Percentiles rank a stretch among this genome's conserved stretches.
These are phyloP conservation scores for Exophiala bonariae DNA, from an alignment of 2,329 filamentous ascomycete genomes.

Conservation along the genomic window DNA sequence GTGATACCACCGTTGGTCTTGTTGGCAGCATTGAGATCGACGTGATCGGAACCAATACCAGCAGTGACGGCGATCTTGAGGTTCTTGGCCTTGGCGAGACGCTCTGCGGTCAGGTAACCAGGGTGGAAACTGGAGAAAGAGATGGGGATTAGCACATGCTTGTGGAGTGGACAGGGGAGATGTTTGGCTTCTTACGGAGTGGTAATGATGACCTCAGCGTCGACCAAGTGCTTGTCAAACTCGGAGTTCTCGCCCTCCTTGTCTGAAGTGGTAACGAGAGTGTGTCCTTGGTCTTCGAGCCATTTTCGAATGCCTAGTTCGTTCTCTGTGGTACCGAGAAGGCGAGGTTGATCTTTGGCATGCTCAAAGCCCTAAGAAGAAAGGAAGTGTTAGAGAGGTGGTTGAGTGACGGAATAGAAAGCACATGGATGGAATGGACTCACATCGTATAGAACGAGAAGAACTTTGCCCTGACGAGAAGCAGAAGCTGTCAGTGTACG, in stretches of 20 bases:
- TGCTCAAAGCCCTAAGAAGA: constrained; percentile 68
- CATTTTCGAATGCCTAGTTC: constrained; percentile 96
- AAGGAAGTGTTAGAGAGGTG: constrained; percentile 7
- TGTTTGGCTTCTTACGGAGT: constrained; percentile 67
- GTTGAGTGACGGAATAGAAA: background rate
- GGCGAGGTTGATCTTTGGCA: constrained; percentile 80
- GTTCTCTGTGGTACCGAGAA: constrained; percentile 96
- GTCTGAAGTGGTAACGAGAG: constrained; percentile 93
- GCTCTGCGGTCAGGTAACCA: constrained; percentile 94
- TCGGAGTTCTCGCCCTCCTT: constrained; percentile 92
- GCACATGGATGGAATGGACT: constrained; percentile 38
- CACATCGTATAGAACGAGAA: constrained; percentile 90
- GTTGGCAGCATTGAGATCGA: constrained; percentile 96
- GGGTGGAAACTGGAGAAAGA: constrained; percentile 79
- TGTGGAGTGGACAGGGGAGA: background rate
- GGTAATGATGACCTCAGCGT: constrained; percentile 98
- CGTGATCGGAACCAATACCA: constrained; percentile 97
- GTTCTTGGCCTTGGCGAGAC: constrained; percentile 96
- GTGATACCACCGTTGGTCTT: constrained; percentile 97
- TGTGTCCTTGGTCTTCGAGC: constrained; percentile 97
- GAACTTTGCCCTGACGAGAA: constrained; percentile 86
- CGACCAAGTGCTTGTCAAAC: constrained; percentile 93
- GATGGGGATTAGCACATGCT: constrained; percentile 8
- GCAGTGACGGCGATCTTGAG: constrained; percentile 96
- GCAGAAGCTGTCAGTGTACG: constrained; percentile 66